Percentiles rank a stretch among this genome's conserved stretches.
Evolutionary conservation across 768 basidiomycete genomes (phyloP).

Genomic region (Lactarius vividus): DNA sequence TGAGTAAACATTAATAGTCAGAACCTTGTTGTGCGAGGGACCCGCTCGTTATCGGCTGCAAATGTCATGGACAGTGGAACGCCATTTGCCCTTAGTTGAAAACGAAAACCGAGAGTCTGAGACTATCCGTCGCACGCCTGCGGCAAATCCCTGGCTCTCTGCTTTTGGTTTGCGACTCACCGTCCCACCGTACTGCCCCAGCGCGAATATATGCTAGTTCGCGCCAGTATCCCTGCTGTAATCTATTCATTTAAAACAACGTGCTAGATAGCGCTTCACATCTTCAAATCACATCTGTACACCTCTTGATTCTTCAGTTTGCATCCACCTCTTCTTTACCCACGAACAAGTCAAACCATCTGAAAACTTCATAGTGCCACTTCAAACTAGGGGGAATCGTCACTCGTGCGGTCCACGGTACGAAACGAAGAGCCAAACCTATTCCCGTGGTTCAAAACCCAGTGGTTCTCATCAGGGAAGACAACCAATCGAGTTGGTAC

Average conservation of each 20-base stretch:
- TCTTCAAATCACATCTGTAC: not conserved
- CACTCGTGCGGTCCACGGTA: not conserved
- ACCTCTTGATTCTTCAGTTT: slow-evolving; percentile 10
- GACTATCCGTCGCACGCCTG: not conserved
- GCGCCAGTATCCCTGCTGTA: not conserved
- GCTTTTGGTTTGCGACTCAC: too few relatives aligned
- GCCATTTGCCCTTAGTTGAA: too few relatives aligned
- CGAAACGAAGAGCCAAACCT: slow-evolving; percentile 42
- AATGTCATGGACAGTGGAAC: too few relatives aligned
- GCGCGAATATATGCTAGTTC: too few relatives aligned
- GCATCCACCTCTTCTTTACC: slow-evolving; percentile 34
- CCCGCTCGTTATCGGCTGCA: too few relatives aligned
- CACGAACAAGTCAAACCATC: slow-evolving; percentile 78
- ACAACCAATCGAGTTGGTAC: slow-evolving; percentile 75
- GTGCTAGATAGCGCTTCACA: not conserved
- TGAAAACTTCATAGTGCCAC: slow-evolving; percentile 94
- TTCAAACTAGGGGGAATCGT: slow-evolving; percentile 55
- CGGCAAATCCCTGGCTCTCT: too few relatives aligned
- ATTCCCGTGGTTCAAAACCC: slow-evolving; percentile 81
- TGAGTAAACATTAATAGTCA: too few relatives aligned
- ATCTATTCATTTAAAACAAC: not conserved
- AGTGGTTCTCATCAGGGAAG: slow-evolving; percentile 92
- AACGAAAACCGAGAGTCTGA: too few relatives aligned
- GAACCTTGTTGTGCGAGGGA: too few relatives aligned
- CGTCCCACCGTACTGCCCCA: too few relatives aligned